Percentiles rank a stretch among this genome's conserved stretches.
Evolutionary conservation across 2,329 filamentous ascomycete genomes (phyloP).

Genomic region (Xylaria sp.): DNA sequence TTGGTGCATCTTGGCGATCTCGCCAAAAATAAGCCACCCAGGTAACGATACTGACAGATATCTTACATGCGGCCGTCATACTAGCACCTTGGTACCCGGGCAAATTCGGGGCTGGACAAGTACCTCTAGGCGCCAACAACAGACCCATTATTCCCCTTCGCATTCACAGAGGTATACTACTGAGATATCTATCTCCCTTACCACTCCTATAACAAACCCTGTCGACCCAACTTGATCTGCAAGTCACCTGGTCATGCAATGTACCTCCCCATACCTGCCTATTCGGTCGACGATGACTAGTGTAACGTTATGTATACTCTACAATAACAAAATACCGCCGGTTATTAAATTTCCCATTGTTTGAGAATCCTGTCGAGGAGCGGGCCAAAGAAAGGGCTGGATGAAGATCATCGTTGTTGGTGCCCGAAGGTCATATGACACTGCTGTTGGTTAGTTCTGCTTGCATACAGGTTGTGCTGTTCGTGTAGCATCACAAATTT

Average conservation of each 20-base stretch:
- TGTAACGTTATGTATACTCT: slow-evolving; percentile 7
- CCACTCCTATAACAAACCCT: slow-evolving; percentile 20
- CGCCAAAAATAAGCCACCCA: not conserved
- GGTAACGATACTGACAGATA: slow-evolving; percentile 16
- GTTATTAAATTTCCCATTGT: too few species aligned
- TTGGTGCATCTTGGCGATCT: slow-evolving; percentile 19
- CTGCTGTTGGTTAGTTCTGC: too few species aligned
- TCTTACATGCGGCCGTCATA: slow-evolving; percentile 2
- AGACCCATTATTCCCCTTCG: slow-evolving; percentile 6
- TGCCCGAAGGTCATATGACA: too few species aligned
- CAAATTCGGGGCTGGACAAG: slow-evolving; percentile 14
- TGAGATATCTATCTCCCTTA: not conserved
- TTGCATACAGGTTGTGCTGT: too few species aligned
- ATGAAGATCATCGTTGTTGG: too few species aligned
- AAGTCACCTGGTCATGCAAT: slow-evolving; percentile 18
- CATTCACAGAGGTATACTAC: not conserved
- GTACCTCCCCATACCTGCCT: slow-evolving; percentile 12
- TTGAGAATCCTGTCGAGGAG: not conserved
- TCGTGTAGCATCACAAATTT: too few species aligned
- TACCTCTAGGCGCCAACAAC: slow-evolving; percentile 16
- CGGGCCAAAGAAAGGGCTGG: too few species aligned
- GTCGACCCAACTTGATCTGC: slow-evolving; percentile 22
- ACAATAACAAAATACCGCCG: not conserved
- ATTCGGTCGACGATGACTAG: slow-evolving; percentile 3
- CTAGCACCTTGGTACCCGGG: slow-evolving; percentile 17